Conservation (phyloP, 2,329 filamentous ascomycete genomes). For the Ophiostoma angusticollis region DNA sequence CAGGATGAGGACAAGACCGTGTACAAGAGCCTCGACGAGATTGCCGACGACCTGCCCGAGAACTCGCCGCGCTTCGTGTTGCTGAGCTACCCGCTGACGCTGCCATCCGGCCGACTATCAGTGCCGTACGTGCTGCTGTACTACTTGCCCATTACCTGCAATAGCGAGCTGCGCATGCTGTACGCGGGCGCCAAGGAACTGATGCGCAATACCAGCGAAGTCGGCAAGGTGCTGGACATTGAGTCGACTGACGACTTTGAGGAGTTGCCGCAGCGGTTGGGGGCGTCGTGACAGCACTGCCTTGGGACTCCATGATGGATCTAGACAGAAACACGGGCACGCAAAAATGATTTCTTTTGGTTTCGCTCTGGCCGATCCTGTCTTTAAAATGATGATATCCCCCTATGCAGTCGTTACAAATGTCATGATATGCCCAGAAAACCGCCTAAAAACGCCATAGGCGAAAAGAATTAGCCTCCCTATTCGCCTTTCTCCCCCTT, state of each 20-base stretch:
- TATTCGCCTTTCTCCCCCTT: slow-evolving; percentile 16
- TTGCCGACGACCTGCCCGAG: slow-evolving; percentile 83
- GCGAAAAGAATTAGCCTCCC: too few species aligned
- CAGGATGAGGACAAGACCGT: slow-evolving; percentile 63
- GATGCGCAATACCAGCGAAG: slow-evolving; percentile 86
- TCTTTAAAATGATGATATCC: too few species aligned
- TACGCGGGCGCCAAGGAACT: slow-evolving; percentile 94
- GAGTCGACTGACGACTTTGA: slow-evolving; percentile 68
- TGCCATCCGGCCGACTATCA: slow-evolving; percentile 68
- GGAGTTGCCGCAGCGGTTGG: slow-evolving; percentile 58
- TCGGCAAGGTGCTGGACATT: slow-evolving; percentile 77
- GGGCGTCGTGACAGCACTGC: too few species aligned
- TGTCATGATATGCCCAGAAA: too few species aligned
- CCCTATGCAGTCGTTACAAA: too few species aligned
- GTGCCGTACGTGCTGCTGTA: slow-evolving; percentile 93
- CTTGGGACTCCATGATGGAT: too few species aligned
- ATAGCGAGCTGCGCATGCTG: slow-evolving; percentile 75
- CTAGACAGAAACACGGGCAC: too few species aligned
- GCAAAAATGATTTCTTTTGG: background rate
- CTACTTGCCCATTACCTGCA: slow-evolving; percentile 87
- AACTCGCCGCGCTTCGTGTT: slow-evolving; percentile 83
- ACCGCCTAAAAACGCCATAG: too few species aligned
- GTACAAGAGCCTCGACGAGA: slow-evolving; percentile 67
- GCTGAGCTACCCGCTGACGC: slow-evolving; percentile 77
- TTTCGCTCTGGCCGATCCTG: too few species aligned